These are phyloP conservation scores for Hura crepitans DNA, from an alignment of 441 rosid species.

Conservation along the genomic window DNA sequence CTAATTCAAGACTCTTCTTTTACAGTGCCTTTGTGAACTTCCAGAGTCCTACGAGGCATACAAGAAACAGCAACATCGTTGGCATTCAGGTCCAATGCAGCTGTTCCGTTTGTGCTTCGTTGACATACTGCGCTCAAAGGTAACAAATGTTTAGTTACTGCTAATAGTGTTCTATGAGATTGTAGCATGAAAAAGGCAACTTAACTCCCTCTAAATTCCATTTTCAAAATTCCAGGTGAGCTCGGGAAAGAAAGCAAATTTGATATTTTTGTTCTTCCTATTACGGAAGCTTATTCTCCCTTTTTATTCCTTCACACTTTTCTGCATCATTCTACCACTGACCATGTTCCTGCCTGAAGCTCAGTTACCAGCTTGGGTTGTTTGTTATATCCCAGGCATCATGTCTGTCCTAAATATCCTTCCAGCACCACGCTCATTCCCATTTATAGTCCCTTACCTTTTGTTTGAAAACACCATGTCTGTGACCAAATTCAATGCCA, in stretches of 20 bases:
- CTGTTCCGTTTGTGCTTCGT: conserved; percentile 78
- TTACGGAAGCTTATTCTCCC: conserved; percentile 83
- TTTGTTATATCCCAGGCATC: conserved; percentile 73
- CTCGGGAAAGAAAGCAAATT: conserved; percentile 67
- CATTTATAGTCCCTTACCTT: conserved; percentile 81
- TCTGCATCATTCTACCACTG: conserved; percentile 83
- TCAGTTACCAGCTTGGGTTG: conserved; percentile 84
- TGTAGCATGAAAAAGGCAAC: too few relatives aligned
- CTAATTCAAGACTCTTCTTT: conserved; percentile 12
- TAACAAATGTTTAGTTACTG: conserved; percentile 19
- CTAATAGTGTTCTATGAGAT: too few relatives aligned
- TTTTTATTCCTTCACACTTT: conserved; percentile 85
- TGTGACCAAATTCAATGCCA: conserved; percentile 89
- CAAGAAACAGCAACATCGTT: conserved; percentile 91
- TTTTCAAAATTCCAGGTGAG: conserved; percentile 48
- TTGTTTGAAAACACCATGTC: conserved; percentile 94
- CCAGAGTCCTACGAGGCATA: conserved; percentile 96
- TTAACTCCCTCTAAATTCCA: too few relatives aligned
- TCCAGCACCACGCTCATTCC: conserved; percentile 82
- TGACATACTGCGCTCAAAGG: conserved; percentile 81
- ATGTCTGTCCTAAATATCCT: conserved; percentile 78
- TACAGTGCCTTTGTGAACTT: conserved; percentile 97
- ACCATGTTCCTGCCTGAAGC: conserved; percentile 90
- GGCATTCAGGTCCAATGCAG: conserved; percentile 99
- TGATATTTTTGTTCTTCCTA: conserved; percentile 84